A percentile compares a stretch with the other conserved stretches of the same genome.
These are phyloP conservation scores for Rossbeevera mucosa DNA, from an alignment of 768 basidiomycete species.

Conservation along the genomic window DNA sequence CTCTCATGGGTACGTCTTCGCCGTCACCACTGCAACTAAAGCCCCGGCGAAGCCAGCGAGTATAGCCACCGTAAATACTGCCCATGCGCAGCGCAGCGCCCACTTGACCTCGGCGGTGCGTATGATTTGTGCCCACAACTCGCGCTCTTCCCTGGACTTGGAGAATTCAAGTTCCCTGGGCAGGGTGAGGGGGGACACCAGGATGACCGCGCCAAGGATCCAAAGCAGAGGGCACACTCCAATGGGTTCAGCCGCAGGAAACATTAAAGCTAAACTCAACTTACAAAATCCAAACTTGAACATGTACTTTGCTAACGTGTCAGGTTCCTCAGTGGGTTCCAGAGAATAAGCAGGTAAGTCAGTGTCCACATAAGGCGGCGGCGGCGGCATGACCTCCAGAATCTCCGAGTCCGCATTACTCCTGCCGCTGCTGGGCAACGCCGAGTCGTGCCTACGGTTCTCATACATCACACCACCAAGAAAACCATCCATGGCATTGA, in stretches of 20 bases:
- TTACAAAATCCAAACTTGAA: constrained; percentile 49
- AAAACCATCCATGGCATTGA: constrained; percentile 23
- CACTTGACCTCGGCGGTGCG: constrained; percentile 38
- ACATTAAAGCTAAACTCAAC: constrained; percentile 14
- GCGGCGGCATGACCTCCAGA: constrained; percentile 4
- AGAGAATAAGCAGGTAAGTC: constrained; percentile 34
- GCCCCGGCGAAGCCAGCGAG: not conserved
- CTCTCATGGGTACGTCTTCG: not conserved
- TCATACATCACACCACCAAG: constrained; percentile 26
- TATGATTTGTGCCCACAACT: constrained; percentile 29
- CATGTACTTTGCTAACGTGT: constrained; percentile 43
- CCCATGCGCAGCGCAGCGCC: constrained; percentile 34
- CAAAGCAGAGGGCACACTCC: constrained; percentile 49
- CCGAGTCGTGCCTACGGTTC: constrained; percentile 32
- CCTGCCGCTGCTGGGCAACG: not conserved
- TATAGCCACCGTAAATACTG: not conserved
- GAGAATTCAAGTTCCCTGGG: constrained; percentile 27
- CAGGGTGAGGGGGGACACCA: constrained; percentile 37
- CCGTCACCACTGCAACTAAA: not conserved
- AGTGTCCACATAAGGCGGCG: constrained; percentile 29
- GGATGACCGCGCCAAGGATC: constrained; percentile 39
- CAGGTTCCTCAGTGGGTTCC: constrained; percentile 30
- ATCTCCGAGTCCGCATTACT: not conserved
- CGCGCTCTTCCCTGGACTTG: constrained; percentile 36
- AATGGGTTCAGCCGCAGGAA: not conserved